phyloP scores from a whole-genome alignment of 192 early-diverging fungal genomes.

The Neocallimastix lanati region DNA sequence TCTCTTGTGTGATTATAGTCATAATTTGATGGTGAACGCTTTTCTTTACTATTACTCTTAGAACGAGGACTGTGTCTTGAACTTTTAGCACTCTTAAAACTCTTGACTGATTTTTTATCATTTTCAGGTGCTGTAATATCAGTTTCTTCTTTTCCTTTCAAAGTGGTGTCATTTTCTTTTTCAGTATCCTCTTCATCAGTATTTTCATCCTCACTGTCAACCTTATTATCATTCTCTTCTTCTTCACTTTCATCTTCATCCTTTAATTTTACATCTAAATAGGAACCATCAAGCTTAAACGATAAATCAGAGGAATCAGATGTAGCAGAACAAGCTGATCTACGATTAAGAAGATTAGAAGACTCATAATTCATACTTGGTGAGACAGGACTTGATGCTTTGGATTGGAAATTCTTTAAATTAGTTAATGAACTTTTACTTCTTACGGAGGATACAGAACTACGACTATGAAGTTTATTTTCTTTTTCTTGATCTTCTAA shows the following conservation, averaged over 20 bases:
- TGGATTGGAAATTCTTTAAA: neutral
- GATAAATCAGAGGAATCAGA: neutral
- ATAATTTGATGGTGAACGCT: too few relatives aligned
- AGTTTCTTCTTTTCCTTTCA: too few relatives aligned
- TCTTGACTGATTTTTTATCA: too few relatives aligned
- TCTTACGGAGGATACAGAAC: too few relatives aligned
- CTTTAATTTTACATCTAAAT: neutral
- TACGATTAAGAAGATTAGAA: neutral
- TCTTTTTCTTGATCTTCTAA: neutral
- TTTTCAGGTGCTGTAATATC: too few relatives aligned
- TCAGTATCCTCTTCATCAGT: neutral
- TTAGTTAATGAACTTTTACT: neutral
- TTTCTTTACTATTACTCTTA: too few relatives aligned
- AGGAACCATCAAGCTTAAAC: neutral
- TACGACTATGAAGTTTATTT: neutral
- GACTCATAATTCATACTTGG: neutral
- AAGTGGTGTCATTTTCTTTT: too few relatives aligned
- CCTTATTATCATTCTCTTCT: neutral
- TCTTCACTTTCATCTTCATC: neutral
- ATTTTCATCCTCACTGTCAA: neutral
- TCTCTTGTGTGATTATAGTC: too few relatives aligned
- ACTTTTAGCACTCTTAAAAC: too few relatives aligned
- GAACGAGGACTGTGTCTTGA: too few relatives aligned
- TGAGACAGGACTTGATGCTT: neutral
- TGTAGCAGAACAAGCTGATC: neutral